A percentile compares a stretch with the other conserved stretches of the same genome.
phyloP scores from a whole-genome alignment of 495 filamentous ascomycete species.

The Penicillium silybi region DNA sequence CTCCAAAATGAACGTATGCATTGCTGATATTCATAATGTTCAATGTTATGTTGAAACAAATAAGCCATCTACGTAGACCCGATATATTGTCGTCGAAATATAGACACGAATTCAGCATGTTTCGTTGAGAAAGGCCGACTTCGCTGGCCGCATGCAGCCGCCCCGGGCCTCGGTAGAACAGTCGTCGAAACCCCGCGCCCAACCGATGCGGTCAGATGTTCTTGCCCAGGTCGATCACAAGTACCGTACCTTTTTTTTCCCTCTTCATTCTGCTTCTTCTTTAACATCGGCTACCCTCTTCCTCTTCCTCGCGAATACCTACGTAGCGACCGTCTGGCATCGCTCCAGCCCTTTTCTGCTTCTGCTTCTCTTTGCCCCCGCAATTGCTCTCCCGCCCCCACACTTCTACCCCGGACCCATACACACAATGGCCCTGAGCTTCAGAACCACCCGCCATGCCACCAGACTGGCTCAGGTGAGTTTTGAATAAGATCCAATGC shows the following conservation, averaged over 20 bases:
- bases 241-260: constrained; percentile 4
- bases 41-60: background rate
- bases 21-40: background rate
- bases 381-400: constrained; percentile 18
- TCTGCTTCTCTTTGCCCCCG: constrained; percentile 10
- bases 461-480: constrained; percentile 37
- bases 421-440: constrained; percentile 30
- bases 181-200: constrained; percentile 26
- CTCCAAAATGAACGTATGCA: background rate
- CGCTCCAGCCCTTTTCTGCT: constrained; percentile 1
- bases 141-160: constrained; percentile 24
- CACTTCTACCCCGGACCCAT: constrained; percentile 23
- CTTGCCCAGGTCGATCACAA: constrained; percentile 14
- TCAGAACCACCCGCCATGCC: constrained; percentile 40
- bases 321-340: background rate
- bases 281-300: background rate
- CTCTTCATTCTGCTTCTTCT: constrained; percentile 6
- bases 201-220: constrained; percentile 23
- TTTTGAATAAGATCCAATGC: background rate
- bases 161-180: constrained; percentile 28
- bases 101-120: background rate
- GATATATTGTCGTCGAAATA: too few species aligned
- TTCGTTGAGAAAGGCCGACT: constrained; percentile 2
- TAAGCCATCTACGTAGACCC: background rate
- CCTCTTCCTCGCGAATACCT: background rate